A percentile compares a stretch with the other conserved stretches of the same genome.
These are phyloP conservation scores for Dissoconium aciculare DNA, from an alignment of 2,329 filamentous ascomycete species.

Conservation along the genomic window DNA sequence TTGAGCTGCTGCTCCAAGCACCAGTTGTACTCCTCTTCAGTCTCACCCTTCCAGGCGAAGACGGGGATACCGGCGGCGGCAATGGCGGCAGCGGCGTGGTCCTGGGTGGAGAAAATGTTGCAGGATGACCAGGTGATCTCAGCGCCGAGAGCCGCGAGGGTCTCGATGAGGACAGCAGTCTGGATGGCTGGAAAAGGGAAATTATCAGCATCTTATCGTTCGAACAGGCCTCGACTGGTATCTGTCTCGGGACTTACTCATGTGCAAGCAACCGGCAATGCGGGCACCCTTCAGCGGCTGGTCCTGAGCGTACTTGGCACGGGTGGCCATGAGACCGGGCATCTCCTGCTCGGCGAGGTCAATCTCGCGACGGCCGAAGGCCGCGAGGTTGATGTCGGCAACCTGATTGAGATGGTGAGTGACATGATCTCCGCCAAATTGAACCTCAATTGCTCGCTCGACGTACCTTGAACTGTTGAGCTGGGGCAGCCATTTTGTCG, in stretches of 20 bases:
- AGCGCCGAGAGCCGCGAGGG: slow-evolving; percentile 80
- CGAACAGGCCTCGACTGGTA: neutral
- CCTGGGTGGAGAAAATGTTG: slow-evolving; percentile 99
- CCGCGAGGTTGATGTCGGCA: slow-evolving; percentile 89
- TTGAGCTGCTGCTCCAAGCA: slow-evolving; percentile 96
- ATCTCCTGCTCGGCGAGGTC: slow-evolving; percentile 86
- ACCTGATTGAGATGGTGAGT: too few species aligned
- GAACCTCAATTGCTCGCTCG: too few species aligned
- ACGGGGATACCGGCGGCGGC: slow-evolving; percentile 86
- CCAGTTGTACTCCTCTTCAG: slow-evolving; percentile 99
- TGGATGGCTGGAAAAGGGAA: slow-evolving; percentile 58
- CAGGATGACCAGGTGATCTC: slow-evolving; percentile 98
- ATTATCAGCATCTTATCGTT: too few species aligned
- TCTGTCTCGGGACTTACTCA: slow-evolving; percentile 57
- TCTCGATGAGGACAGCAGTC: slow-evolving; percentile 98
- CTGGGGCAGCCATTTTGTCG: slow-evolving; percentile 55
- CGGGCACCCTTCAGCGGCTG: slow-evolving; percentile 89
- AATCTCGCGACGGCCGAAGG: slow-evolving; percentile 98
- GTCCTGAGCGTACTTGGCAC: slow-evolving; percentile 76
- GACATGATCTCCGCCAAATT: too few species aligned
- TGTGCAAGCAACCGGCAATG: slow-evolving; percentile 96
- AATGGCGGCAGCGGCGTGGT: slow-evolving; percentile 95
- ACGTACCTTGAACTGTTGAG: slow-evolving; percentile 70
- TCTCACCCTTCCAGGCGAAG: slow-evolving; percentile 77
- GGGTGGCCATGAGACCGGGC: slow-evolving; percentile 94